Base-by-base conservation (phyloP, 2,329 filamentous ascomycete genomes). In the Coleophoma cylindrospora region DNA sequence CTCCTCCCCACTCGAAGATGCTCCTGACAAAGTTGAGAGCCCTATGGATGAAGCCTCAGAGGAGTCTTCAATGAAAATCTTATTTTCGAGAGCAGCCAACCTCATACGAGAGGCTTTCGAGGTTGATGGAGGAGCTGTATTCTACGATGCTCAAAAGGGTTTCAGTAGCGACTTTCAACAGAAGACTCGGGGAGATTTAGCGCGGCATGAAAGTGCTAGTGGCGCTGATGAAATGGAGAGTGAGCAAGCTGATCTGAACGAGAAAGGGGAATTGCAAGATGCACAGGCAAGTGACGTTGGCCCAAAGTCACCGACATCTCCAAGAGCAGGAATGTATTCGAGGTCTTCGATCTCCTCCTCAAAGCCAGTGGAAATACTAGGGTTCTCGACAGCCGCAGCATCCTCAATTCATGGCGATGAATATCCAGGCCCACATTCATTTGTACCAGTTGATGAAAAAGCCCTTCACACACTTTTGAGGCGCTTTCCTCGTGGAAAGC, bases 401-500 rank as follows among this genome's bases (percentile, higher is more conserved):
- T 54, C 62, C 17, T 65, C 63, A 1, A 59, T 66, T 14, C 53
- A 66, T 44, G 61, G 58, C 0, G 62, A 66, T 49, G 40, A 34
- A 11, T 50, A 54, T 8, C 60, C 62, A 3, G 62, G 61, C 4
- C 36, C 52, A 15, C 47, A 60, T 36, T 51, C 53, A 2, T 64
- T 65, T 48, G 43, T 48, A n/a, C 54, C 60, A 2, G 54, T 66
- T 15, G 51, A 61, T n/a, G 61, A 65, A 45, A 62, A 59, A 36
- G 48, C 56, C 2, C 50, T 66, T 19, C 56, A 61, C 11, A 47
- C 51, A 12, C 58, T 74, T 12, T 58, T 74, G 10, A 65, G 64
- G 21, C 68, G 70, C n/a, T 75, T 75, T 51, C 69, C 71, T 5
- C 67, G 69, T 47, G 74, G 74, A 12, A 73, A 74, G 45, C 56